These are phyloP conservation scores for Stylosanthes scabra DNA, from an alignment of 331 rosid species.

Conservation along the genomic window DNA sequence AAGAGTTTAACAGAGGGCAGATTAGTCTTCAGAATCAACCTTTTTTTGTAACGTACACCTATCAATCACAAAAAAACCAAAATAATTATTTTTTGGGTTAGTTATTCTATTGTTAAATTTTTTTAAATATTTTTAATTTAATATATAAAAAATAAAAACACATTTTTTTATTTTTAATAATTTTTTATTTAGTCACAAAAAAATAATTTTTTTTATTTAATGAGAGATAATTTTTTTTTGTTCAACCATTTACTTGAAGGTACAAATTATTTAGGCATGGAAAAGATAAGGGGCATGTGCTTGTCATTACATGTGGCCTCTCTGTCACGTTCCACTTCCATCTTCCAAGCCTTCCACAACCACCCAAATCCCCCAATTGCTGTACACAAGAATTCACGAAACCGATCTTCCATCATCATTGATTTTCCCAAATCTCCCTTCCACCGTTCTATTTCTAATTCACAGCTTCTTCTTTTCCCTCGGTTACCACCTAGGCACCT, in stretches of 20 bases:
- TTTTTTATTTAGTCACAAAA: too few relatives aligned
- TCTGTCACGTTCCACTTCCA: slow-evolving; percentile 25
- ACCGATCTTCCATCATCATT: slow-evolving; percentile 12
- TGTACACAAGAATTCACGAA: background rate
- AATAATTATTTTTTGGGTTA: too few relatives aligned
- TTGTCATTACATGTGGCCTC: slow-evolving; percentile 36
- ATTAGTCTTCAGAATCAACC: background rate
- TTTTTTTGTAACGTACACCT: background rate
- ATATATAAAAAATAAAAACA: too few relatives aligned
- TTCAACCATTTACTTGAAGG: too few relatives aligned
- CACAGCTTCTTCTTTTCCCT: slow-evolving; percentile 17
- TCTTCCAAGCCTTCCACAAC: background rate
- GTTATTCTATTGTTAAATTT: too few relatives aligned
- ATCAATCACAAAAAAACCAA: background rate
- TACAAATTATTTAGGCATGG: too few relatives aligned
- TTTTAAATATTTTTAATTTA: too few relatives aligned
- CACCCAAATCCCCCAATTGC: slow-evolving; percentile 33
- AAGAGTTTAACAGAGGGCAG: background rate
- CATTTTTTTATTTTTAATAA: too few relatives aligned
- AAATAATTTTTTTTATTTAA: too few relatives aligned
- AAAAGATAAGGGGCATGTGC: slow-evolving; percentile 40
- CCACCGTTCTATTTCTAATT: slow-evolving; percentile 26
- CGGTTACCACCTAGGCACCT: background rate
- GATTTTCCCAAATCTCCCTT: slow-evolving; percentile 13
- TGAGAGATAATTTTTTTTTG: too few relatives aligned